A percentile compares a stretch with the other conserved stretches of the same genome.
These are phyloP conservation scores for Trichoderma endophyticum DNA, from an alignment of 2,329 filamentous ascomycete genomes.

Conservation along the genomic window DNA sequence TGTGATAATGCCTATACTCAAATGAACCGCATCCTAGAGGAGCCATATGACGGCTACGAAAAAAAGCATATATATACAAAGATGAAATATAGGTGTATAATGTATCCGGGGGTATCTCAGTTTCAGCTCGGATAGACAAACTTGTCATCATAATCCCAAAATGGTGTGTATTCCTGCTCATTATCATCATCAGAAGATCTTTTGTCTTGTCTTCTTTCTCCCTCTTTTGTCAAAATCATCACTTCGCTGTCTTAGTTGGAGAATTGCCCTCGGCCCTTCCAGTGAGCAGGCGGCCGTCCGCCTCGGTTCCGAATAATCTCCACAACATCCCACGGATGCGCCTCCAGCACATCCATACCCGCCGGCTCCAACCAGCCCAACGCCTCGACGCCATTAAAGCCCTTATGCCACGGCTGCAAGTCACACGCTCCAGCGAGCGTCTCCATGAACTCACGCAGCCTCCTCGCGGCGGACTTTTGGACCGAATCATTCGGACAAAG, in stretches of 20 bases:
- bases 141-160: not conserved
- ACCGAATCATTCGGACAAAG: not conserved
- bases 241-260: not conserved
- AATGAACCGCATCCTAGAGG: not conserved
- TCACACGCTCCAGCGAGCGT: not conserved
- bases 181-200: not conserved
- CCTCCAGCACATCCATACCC: not conserved
- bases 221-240: not conserved
- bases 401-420: not conserved
- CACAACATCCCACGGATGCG: not conserved
- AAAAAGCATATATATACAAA: not conserved
- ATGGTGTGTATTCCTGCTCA: not conserved
- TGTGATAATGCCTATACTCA: not conserved
- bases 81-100: not conserved
- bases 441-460: not conserved
- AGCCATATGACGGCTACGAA: not conserved
- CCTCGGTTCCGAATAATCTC: not conserved
- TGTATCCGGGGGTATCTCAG: not conserved
- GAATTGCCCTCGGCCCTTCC: not conserved
- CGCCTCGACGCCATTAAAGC: conserved; percentile 9
- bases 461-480: not conserved
- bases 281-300: not conserved
- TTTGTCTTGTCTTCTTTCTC: not conserved
- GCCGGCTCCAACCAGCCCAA: conserved; percentile 13
- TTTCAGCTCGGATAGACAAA: not conserved